Evolutionary conservation across 108 stramenopile species (phyloP).

Genomic region (Fragilaria radians): DNA sequence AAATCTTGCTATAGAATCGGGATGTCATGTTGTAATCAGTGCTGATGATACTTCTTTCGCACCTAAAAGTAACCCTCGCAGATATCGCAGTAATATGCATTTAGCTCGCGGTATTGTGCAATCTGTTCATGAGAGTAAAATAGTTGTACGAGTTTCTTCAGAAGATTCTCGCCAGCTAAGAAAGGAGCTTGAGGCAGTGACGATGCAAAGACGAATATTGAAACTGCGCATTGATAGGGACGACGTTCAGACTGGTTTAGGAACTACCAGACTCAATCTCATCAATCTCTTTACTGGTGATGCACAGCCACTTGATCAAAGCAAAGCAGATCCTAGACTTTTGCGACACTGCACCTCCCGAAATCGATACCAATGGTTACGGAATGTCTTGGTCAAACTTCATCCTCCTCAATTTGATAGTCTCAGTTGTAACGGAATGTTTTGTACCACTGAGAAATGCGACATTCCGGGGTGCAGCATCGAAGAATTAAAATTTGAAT

Average conservation of each 20-base stretch:
- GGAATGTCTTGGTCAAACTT: slow-evolving; percentile 31
- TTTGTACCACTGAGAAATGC: slow-evolving; percentile 19
- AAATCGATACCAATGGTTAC: slow-evolving; percentile 26
- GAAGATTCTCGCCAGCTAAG: slow-evolving; percentile 47
- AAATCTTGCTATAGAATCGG: slow-evolving; percentile 30
- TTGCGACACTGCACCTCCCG: not conserved
- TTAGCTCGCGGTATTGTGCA: slow-evolving; percentile 54
- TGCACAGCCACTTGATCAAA: not conserved
- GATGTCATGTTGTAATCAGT: slow-evolving; percentile 59
- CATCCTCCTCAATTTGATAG: slow-evolving; percentile 23
- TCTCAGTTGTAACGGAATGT: slow-evolving; percentile 1
- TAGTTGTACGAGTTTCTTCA: slow-evolving; percentile 32
- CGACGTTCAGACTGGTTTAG: slow-evolving; percentile 39
- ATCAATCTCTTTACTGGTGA: slow-evolving; percentile 45
- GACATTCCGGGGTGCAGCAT: slow-evolving; percentile 53
- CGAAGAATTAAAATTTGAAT: slow-evolving; percentile 42
- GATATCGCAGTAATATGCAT: slow-evolving; percentile 43
- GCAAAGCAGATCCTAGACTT: not conserved
- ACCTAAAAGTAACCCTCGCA: not conserved
- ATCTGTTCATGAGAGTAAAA: slow-evolving; percentile 18
- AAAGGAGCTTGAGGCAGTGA: slow-evolving; percentile 11
- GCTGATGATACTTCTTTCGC: slow-evolving; percentile 46
- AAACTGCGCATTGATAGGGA: slow-evolving; percentile 75
- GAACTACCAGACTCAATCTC: slow-evolving; percentile 75
- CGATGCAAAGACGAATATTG: not conserved